These are phyloP conservation scores for Tricholoma terreum DNA, from an alignment of 768 basidiomycete species.

Conservation along the genomic window DNA sequence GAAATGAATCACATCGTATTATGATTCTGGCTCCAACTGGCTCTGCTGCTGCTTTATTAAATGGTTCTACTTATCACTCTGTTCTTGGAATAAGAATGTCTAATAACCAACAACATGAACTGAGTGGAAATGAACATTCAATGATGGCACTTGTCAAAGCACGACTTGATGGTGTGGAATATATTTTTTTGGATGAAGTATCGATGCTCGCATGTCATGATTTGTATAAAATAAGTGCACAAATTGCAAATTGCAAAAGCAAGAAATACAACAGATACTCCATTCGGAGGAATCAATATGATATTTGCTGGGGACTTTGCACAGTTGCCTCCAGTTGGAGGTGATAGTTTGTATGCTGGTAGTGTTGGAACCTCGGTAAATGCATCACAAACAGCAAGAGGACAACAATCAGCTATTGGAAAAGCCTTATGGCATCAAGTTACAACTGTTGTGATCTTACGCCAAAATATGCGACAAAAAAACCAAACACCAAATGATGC, in stretches of 20 bases:
- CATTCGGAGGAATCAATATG: slow-evolving; percentile 35
- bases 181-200: slow-evolving; percentile 40
- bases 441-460: slow-evolving; percentile 27
- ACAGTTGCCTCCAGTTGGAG: background rate
- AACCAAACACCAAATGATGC: slow-evolving; percentile 21
- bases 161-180: slow-evolving; percentile 21
- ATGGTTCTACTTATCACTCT: slow-evolving; percentile 25
- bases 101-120: background rate
- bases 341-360: slow-evolving; percentile 21
- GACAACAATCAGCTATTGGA: background rate
- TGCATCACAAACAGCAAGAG: background rate
- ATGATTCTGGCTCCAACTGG: slow-evolving; percentile 26
- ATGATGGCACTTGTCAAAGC: slow-evolving; percentile 11
- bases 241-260: slow-evolving; percentile 24
- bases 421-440: background rate
- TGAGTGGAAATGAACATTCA: slow-evolving; percentile 1
- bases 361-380: slow-evolving; percentile 27
- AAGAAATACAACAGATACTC: slow-evolving; percentile 9
- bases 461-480: slow-evolving; percentile 30
- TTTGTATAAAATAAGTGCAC: slow-evolving; percentile 27
- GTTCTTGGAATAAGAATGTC: slow-evolving; percentile 3
- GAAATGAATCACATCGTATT: slow-evolving; percentile 25
- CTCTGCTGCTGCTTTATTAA: slow-evolving; percentile 22
- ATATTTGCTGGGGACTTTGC: slow-evolving; percentile 3
- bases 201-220: slow-evolving; percentile 38